A percentile compares a stretch with the other conserved stretches of the same genome.
phyloP scores from a whole-genome alignment of 805 yeast species.

The Barnettozyma wickerhamii region DNA sequence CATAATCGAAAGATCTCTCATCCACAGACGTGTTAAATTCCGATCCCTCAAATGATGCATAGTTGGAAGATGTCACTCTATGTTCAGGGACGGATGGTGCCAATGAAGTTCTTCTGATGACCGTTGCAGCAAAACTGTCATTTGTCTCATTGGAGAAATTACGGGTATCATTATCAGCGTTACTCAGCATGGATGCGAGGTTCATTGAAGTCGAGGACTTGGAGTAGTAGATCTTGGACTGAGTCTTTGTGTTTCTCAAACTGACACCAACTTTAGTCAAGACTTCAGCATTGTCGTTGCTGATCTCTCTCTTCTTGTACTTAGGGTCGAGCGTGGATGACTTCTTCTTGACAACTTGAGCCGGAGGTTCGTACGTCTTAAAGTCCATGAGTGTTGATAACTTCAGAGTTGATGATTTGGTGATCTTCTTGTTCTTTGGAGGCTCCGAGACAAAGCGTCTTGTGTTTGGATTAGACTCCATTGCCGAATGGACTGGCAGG shows the following conservation, averaged over 20 bases:
- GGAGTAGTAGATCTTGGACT: conserved; percentile 24
- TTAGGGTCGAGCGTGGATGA: conserved; percentile 24
- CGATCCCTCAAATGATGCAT: conserved; percentile 15
- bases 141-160: too few species aligned
- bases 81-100: conserved; percentile 13
- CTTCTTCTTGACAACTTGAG: conserved; percentile 2
- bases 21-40: conserved; percentile 8
- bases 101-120: not conserved
- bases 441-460: conserved; percentile 22
- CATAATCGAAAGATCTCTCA: conserved; percentile 25
- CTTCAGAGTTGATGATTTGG: conserved; percentile 11
- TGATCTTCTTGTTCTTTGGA: not conserved
- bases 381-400: conserved; percentile 8
- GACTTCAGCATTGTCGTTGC: conserved; percentile 18
- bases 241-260: conserved; percentile 16
- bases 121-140: too few species aligned
- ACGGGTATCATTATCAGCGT: conserved; percentile 1
- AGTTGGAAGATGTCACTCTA: conserved; percentile 24
- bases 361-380: conserved; percentile 5
- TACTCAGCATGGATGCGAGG: conserved; percentile 20
- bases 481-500: not conserved
- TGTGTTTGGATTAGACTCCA: not conserved
- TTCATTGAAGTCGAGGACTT: conserved; percentile 26
- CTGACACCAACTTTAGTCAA: conserved; percentile 22
- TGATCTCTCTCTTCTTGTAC: conserved; percentile 14